Conservation (phyloP, 2,329 filamentous ascomycete genomes). For the Paraconiothyrium brasiliense region DNA sequence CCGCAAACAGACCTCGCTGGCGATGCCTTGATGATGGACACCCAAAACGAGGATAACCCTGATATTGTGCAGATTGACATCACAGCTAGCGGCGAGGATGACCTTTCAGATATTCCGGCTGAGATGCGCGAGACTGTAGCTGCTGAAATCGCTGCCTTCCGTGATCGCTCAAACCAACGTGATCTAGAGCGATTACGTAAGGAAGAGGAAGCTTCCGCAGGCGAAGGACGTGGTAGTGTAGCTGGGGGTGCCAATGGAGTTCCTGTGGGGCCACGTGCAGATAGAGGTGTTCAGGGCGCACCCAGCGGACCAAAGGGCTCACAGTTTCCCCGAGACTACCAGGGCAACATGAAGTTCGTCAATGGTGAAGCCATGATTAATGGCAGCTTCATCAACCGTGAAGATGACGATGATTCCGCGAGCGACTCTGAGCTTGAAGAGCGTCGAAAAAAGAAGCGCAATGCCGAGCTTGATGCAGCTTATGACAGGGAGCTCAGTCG, state of each 20-base stretch:
- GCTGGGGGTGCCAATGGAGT: conserved; percentile 76
- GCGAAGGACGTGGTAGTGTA: conserved; percentile 77
- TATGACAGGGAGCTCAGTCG: conserved; percentile 87
- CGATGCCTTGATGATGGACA: conserved; percentile 75
- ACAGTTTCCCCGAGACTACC: conserved; percentile 75
- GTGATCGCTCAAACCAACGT: conserved; percentile 86
- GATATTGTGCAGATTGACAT: conserved; percentile 92
- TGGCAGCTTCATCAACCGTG: conserved; percentile 63
- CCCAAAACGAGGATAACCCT: conserved; percentile 67
- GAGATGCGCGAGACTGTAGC: conserved; percentile 97
- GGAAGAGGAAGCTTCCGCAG: conserved; percentile 88
- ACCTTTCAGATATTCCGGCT: conserved; percentile 91
- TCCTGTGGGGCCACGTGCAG: conserved; percentile 74
- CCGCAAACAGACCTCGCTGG: conserved; percentile 66
- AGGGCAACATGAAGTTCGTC: conserved; percentile 82
- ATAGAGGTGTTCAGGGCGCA: conserved; percentile 74
- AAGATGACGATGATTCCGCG: conserved; percentile 88
- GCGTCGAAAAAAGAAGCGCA: conserved; percentile 74
- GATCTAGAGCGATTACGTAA: conserved; percentile 86
- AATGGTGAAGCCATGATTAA: conserved; percentile 78
- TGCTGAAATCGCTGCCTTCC: conserved; percentile 91
- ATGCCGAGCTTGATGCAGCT: conserved; percentile 78
- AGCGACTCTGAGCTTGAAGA: conserved; percentile 86
- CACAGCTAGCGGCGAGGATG: conserved; percentile 74
- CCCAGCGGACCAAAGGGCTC: conserved; percentile 75